Percentiles rank a stretch among this genome's conserved stretches.
phyloP scores from a whole-genome alignment of 805 yeast genomes.

The Lachancea meyersii region DNA sequence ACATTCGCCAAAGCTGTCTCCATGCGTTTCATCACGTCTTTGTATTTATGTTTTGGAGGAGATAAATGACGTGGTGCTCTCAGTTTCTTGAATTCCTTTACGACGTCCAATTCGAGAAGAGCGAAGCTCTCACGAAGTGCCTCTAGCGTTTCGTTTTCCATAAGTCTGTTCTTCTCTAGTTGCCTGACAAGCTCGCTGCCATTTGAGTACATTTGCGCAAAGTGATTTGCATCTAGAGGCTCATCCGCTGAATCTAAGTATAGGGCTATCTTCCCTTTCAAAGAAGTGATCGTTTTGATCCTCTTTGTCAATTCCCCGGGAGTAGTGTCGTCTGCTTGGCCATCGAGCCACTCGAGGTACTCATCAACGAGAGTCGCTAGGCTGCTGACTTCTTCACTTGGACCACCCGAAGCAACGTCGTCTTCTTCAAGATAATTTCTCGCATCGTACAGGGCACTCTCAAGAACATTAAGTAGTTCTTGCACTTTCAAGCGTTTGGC shows the following conservation, averaged over 20 bases:
- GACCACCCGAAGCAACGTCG: slow-evolving; percentile 39
- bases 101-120: slow-evolving; percentile 44
- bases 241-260: slow-evolving; percentile 39
- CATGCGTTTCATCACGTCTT: slow-evolving; percentile 12
- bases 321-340: slow-evolving; percentile 50
- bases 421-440: slow-evolving; percentile 54
- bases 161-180: slow-evolving; percentile 40
- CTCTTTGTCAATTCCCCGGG: slow-evolving; percentile 36
- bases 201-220: slow-evolving; percentile 39
- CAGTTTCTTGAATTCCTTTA: slow-evolving; percentile 44
- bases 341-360: slow-evolving; percentile 72
- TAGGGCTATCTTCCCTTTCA: slow-evolving; percentile 33
- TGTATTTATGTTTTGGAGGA: slow-evolving; percentile 10
- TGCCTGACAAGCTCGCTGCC: slow-evolving; percentile 38
- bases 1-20: slow-evolving; percentile 14
- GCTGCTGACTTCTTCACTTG: slow-evolving; percentile 35
- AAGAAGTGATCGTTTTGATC: slow-evolving; percentile 20
- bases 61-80: slow-evolving; percentile 26
- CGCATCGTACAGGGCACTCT: slow-evolving; percentile 63
- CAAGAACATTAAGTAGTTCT: slow-evolving; percentile 60
- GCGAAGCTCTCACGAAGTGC: slow-evolving; percentile 40
- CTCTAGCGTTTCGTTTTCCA: slow-evolving; percentile 41
- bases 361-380: slow-evolving; percentile 39
- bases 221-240: slow-evolving; percentile 43
- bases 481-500: slow-evolving; percentile 47